Percentiles rank a stretch among this genome's conserved stretches.
These are phyloP conservation scores for Aspergillus proliferans DNA, from an alignment of 2,329 filamentous ascomycete genomes.

Conservation along the genomic window DNA sequence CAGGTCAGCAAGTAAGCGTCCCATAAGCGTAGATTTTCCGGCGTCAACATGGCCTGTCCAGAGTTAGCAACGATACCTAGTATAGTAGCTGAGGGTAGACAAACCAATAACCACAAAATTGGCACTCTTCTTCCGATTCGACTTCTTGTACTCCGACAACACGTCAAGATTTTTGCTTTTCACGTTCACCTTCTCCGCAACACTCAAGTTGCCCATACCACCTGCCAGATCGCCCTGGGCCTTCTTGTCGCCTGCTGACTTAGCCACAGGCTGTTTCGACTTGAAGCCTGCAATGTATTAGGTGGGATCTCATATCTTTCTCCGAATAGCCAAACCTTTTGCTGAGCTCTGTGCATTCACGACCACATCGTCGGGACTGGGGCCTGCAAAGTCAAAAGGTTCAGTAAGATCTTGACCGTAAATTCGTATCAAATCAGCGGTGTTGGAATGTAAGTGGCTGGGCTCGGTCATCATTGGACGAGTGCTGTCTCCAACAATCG, in stretches of 20 bases:
- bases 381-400: conserved; percentile 63
- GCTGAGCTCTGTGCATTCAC: conserved; percentile 67
- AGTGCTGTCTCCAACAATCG: conserved; percentile 30
- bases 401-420: conserved; percentile 38
- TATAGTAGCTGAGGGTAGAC: conserved; percentile 19
- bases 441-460: conserved; percentile 27
- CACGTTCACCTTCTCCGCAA: conserved; percentile 48
- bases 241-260: conserved; percentile 37
- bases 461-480: conserved; percentile 23
- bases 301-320: conserved; percentile 27
- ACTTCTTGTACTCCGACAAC: conserved; percentile 69
- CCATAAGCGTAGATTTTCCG: conserved; percentile 97
- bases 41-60: conserved; percentile 82
- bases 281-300: conserved; percentile 42
- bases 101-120: conserved; percentile 90
- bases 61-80: conserved; percentile 18
- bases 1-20: conserved; percentile 80
- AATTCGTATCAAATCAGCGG: conserved; percentile 30
- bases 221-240: conserved; percentile 40
- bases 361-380: conserved; percentile 88
- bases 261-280: conserved; percentile 36
- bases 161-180: conserved; percentile 80
- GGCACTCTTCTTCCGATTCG: conserved; percentile 68
- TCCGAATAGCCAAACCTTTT: conserved; percentile 64
- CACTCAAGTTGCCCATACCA: conserved; percentile 43